A percentile compares a stretch with the other conserved stretches of the same genome.
Conservation (phyloP, 805 yeast species). For the Yarrowia osloensis region DNA sequence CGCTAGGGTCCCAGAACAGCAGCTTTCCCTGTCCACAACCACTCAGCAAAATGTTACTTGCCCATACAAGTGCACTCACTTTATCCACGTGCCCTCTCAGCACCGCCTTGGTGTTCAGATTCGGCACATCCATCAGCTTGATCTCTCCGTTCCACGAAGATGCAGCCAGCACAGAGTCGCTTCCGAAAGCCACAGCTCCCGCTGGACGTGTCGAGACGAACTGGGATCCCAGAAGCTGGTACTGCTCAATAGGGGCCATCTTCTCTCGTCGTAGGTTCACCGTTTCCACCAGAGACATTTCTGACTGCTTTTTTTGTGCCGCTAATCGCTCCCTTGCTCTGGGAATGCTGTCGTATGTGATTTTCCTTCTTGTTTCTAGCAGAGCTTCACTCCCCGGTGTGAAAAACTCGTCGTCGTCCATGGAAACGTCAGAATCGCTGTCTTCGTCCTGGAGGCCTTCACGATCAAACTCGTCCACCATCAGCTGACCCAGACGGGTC, state of each 20-base stretch:
- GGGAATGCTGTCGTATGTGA: slow-evolving; percentile 56
- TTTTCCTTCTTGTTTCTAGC: slow-evolving; percentile 51
- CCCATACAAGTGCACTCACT: slow-evolving; percentile 74
- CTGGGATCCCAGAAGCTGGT: slow-evolving; percentile 66
- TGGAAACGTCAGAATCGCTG: slow-evolving; percentile 42
- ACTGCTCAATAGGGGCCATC: slow-evolving; percentile 42
- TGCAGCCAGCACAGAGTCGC: slow-evolving; percentile 50
- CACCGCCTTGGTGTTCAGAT: slow-evolving; percentile 42
- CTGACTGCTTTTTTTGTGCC: slow-evolving; percentile 41
- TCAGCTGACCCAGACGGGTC: slow-evolving; percentile 53
- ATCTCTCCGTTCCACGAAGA: slow-evolving; percentile 81
- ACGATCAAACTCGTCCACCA: slow-evolving; percentile 41
- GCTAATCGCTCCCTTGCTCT: slow-evolving; percentile 50
- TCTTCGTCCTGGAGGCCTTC: slow-evolving; percentile 35
- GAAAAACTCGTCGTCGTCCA: slow-evolving; percentile 75
- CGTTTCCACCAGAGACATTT: slow-evolving; percentile 47
- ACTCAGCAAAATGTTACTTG: slow-evolving; percentile 39
- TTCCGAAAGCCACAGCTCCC: slow-evolving; percentile 54
- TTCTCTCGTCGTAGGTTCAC: slow-evolving; percentile 52
- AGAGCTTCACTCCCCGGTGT: slow-evolving; percentile 72
- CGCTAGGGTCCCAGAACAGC: slow-evolving; percentile 41
- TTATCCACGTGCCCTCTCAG: slow-evolving; percentile 62
- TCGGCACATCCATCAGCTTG: slow-evolving; percentile 37
- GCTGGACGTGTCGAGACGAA: slow-evolving; percentile 69
- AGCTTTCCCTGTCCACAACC: slow-evolving; percentile 53